Conservation (phyloP, 2,329 filamentous ascomycete genomes). For the Exophiala viscosa region DNA sequence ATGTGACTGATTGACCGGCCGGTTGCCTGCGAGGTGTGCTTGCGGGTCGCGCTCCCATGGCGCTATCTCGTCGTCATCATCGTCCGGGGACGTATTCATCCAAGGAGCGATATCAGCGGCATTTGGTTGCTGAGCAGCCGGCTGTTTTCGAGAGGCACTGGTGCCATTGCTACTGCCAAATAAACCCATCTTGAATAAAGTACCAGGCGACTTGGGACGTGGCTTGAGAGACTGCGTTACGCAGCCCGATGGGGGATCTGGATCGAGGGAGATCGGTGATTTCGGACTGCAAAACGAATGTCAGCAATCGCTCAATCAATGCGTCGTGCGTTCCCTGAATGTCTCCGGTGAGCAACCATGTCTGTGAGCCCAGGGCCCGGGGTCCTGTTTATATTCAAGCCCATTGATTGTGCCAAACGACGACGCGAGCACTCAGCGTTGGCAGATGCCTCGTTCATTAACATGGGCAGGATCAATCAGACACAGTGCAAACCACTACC, state of each 20-base stretch:
- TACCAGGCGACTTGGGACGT: conserved; percentile 3
- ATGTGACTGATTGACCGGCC: conserved; percentile 25
- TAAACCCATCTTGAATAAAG: conserved; percentile 15
- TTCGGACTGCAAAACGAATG: no score
- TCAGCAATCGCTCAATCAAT: no score
- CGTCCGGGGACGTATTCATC: conserved; percentile 28
- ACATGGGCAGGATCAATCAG: background rate
- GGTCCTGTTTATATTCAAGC: no score
- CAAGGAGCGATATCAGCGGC: conserved; percentile 34
- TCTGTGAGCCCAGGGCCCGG: no score
- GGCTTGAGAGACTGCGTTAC: no score
- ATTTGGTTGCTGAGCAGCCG: conserved; percentile 13
- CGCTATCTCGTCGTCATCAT: conserved; percentile 27
- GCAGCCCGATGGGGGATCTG: no score
- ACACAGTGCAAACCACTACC: background rate
- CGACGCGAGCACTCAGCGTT: no score
- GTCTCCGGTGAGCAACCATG: no score
- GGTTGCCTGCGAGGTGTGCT: conserved; percentile 22
- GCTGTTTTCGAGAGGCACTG: conserved; percentile 25
- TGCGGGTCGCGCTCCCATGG: conserved; percentile 31
- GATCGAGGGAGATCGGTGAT: no score
- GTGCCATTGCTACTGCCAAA: conserved; percentile 20
- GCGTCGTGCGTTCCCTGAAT: no score
- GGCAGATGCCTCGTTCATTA: no score
- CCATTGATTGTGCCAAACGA: no score